Evolutionary conservation across 257 asterid genomes (phyloP).

Genomic region (Solanum lycopersicoides): DNA sequence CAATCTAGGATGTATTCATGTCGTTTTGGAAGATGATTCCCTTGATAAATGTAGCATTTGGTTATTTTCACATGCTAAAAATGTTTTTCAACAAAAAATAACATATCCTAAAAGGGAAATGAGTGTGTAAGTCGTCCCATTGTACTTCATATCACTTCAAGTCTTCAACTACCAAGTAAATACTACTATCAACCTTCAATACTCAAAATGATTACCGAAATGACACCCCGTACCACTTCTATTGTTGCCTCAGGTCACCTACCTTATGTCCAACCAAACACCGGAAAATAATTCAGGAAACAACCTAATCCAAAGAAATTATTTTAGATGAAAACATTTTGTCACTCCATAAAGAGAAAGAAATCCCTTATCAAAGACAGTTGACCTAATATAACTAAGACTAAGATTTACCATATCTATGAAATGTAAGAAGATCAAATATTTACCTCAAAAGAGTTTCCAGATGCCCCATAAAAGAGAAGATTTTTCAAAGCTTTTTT

Average conservation of each 20-base stretch:
- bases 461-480: constrained; percentile 35
- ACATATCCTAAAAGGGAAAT: neutral
- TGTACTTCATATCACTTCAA: neutral
- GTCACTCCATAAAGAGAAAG: neutral
- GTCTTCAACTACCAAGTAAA: neutral
- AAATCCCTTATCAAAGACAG: neutral
- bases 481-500: constrained; percentile 57
- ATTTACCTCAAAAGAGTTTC: constrained; percentile 41
- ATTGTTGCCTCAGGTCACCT: neutral
- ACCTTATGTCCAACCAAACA: neutral
- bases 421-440: neutral
- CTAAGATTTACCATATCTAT: neutral
- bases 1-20: neutral
- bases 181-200: neutral
- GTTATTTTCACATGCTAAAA: neutral
- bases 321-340: neutral
- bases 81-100: neutral
- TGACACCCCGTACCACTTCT: neutral
- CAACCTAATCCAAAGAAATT: neutral
- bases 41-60: neutral
- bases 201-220: neutral
- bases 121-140: neutral
- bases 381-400: neutral
- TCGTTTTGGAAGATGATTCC: neutral
- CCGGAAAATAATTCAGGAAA: neutral